Base-by-base conservation (phyloP, 805 yeast genomes). In the Candida manassasensis region DNA sequence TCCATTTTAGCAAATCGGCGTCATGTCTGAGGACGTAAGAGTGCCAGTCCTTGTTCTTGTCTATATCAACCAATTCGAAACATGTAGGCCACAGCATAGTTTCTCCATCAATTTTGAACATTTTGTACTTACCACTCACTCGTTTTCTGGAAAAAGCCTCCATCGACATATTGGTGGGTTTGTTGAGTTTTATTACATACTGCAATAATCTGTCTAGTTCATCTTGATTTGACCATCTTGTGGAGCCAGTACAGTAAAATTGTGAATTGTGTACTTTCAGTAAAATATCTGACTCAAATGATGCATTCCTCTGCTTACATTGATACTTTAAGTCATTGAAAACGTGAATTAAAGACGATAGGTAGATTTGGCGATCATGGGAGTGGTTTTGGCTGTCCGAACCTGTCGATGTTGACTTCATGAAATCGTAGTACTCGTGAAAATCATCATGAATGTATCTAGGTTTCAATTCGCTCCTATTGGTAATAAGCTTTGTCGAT, bases 301-400 rank as follows among this genome's bases (percentile, higher is more conserved):
- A 24, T 24, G 27, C 31, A 22, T 36, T 34, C 17, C 39, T 22
- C 11, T 27, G 27, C n/a, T 59, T 56, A 35, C 85, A 61, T 39
- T 79, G 80, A 40, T 49, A 69, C 18, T 50, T 55, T 6, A 79
- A 69, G 45, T 85, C 94, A 19, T 69, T 68, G 57, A 82, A 69
- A 9, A 87, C 62, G 26, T 71, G 74, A 33, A 63, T 68, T 5
- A 65, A 46, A 0, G 88, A 79, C 0, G 78, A 63, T 10, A 63
- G 50, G 27, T 70, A 54, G 17, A 60, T 66, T 14, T 49, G 47
- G 3, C 45, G 50, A 2, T 39, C 39, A 22, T 33, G 6, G 12
- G 14, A 11, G 22, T 21, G 29, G 12, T 12, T 7, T 14, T 11
- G 17, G 13, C 21, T 18, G 5, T 12, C 19, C 5, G 26, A n/a